Percentiles rank a stretch among this genome's conserved stretches.
Conservation (phyloP, 108 stramenopile genomes). For the Cyclotella sp. region DNA sequence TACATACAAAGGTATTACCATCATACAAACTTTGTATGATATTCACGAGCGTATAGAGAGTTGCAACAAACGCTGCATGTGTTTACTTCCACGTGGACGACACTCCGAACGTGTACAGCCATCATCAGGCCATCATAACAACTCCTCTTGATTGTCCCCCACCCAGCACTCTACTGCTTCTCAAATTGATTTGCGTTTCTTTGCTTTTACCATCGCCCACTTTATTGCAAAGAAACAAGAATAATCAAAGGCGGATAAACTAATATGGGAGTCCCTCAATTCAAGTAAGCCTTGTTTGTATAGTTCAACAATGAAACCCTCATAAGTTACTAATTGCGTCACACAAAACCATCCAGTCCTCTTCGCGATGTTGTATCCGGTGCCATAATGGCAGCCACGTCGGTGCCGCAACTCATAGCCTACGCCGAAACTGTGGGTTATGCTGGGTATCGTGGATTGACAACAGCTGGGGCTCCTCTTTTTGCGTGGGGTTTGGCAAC, state of each 20-base stretch:
- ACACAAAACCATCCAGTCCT: conserved; percentile 38
- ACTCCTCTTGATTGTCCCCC: too few relatives aligned
- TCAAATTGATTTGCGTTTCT: neutral
- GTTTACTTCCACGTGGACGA: neutral
- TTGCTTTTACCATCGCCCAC: too few relatives aligned
- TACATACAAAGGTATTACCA: too few relatives aligned
- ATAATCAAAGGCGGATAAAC: neutral
- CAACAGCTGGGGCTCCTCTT: conserved; percentile 75
- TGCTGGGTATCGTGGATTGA: conserved; percentile 78
- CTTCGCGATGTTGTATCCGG: conserved; percentile 79
- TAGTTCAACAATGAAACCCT: neutral
- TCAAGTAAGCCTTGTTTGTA: neutral
- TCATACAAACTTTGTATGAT: too few relatives aligned
- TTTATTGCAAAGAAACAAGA: neutral
- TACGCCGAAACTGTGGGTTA: conserved; percentile 86
- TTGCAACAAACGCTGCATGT: too few relatives aligned
- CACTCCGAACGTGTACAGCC: too few relatives aligned
- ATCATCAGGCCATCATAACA: too few relatives aligned
- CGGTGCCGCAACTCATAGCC: conserved; percentile 86
- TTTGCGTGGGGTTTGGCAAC: conserved; percentile 79
- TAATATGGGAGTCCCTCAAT: conserved; percentile 5
- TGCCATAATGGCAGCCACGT: conserved; percentile 85
- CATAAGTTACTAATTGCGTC: neutral
- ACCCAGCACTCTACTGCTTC: neutral
- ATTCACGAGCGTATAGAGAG: too few relatives aligned